Evolutionary conservation across 306 rosid genomes (phyloP).

Genomic region (Benincasa hispida): DNA sequence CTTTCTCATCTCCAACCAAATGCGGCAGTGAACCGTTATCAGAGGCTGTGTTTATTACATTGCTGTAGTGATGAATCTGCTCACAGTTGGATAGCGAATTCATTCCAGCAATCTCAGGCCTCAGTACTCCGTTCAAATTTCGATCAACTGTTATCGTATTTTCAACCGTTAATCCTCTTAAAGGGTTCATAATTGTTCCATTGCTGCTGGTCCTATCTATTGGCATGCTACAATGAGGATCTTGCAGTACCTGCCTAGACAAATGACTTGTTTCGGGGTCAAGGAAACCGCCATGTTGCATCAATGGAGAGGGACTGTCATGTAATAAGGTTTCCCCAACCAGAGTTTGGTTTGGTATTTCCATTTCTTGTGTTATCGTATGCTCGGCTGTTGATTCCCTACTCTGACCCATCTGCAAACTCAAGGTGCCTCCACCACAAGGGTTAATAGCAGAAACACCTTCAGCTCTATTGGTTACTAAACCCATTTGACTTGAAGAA

Average conservation of each 20-base stretch:
- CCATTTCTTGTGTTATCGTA: conserved; percentile 31
- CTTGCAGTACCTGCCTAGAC: conserved; percentile 33
- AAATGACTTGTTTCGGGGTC: conserved; percentile 28
- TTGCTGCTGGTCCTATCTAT: conserved; percentile 18
- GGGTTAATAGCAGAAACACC: conserved; percentile 31
- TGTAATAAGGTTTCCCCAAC: conserved; percentile 49
- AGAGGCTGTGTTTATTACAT: conserved; percentile 24
- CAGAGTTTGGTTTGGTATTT: conserved; percentile 43
- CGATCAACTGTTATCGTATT: conserved; percentile 22
- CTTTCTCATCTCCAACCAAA: conserved; percentile 25
- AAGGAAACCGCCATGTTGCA: conserved; percentile 28
- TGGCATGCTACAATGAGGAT: conserved; percentile 26
- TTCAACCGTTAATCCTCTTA: conserved; percentile 29
- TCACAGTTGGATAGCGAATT: conserved; percentile 26
- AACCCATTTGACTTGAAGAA: conserved; percentile 34
- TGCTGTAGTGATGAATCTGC: conserved; percentile 36
- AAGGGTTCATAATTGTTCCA: conserved; percentile 17
- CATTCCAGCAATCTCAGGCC: conserved; percentile 40
- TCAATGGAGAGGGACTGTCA: conserved; percentile 30
- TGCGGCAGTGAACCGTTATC: conserved; percentile 16
- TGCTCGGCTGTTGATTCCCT: conserved; percentile 35
- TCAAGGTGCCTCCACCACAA: conserved; percentile 16
- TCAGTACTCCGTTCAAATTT: conserved; percentile 22
- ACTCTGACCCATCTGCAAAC: conserved; percentile 36
- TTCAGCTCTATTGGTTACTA: conserved; percentile 31